phyloP scores from a whole-genome alignment of 805 yeast genomes.

The Metschnikowia cubensis region DNA sequence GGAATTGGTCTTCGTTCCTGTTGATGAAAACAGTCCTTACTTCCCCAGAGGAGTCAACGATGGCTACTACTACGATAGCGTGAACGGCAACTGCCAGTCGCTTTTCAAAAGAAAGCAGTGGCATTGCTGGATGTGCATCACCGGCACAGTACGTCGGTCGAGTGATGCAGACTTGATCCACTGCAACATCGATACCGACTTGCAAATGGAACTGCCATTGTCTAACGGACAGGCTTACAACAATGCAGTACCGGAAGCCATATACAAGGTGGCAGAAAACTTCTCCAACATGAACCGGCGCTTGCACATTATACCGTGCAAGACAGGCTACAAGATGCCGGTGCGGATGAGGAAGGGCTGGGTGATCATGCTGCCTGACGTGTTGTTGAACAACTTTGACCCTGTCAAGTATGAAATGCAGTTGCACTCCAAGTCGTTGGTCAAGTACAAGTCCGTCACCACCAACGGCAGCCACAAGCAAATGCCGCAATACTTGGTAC shows the following conservation, averaged over 20 bases:
- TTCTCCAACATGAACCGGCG: constrained; percentile 80
- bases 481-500: constrained; percentile 54
- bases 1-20: constrained; percentile 78
- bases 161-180: constrained; percentile 81
- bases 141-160: constrained; percentile 87
- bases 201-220: constrained; percentile 54
- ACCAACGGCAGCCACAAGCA: constrained; percentile 16
- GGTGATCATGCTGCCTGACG: constrained; percentile 87
- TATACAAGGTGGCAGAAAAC: constrained; percentile 83
- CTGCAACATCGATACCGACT: constrained; percentile 88
- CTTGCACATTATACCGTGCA: constrained; percentile 77
- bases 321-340: constrained; percentile 61
- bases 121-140: constrained; percentile 98
- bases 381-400: constrained; percentile 64
- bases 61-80: constrained; percentile 13
- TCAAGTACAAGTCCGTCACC: constrained; percentile 20
- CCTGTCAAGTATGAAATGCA: constrained; percentile 30
- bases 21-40: constrained; percentile 59
- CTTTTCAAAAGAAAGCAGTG: constrained; percentile 74
- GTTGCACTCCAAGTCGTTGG: constrained; percentile 27
- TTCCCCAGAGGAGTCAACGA: constrained; percentile 51
- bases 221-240: constrained; percentile 9
- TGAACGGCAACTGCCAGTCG: constrained; percentile 19
- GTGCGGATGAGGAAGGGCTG: constrained; percentile 77
- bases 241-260: constrained; percentile 55